Conservation (phyloP, 2,329 filamentous ascomycete species). For the Penicillium decumbens region DNA sequence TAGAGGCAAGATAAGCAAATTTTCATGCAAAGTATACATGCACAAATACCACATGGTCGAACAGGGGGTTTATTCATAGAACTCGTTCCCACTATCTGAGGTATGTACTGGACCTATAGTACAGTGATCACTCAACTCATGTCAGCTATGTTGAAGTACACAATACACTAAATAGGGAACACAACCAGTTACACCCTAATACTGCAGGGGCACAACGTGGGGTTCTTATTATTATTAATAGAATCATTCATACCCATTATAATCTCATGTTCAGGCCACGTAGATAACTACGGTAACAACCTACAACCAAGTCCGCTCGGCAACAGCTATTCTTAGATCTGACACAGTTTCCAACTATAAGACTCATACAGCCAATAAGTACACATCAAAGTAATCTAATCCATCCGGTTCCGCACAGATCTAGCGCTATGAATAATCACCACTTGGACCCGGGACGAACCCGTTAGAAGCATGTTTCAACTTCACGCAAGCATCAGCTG, state of each 20-base stretch:
- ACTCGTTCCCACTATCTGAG: neutral
- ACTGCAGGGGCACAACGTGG: constrained; percentile 18
- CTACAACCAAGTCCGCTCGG: neutral
- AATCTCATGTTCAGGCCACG: neutral
- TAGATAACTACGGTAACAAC: neutral
- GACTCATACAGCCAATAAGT: neutral
- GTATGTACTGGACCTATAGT: too few species aligned
- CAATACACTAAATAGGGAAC: constrained; percentile 1
- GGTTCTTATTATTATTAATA: constrained; percentile 20
- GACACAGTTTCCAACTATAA: neutral
- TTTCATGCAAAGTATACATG: neutral
- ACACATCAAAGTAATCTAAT: neutral
- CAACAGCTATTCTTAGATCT: constrained; percentile 13
- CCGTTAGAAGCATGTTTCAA: neutral
- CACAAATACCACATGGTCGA: neutral
- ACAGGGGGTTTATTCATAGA: neutral
- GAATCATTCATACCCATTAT: neutral
- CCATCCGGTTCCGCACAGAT: neutral
- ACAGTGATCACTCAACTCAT: neutral
- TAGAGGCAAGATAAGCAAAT: too few species aligned
- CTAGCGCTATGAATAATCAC: neutral
- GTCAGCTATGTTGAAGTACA: neutral
- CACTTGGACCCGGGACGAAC: neutral
- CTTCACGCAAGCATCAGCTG: constrained; percentile 2
- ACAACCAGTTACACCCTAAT: neutral